Base-by-base conservation (phyloP, 805 yeast genomes). In the Hanseniaspora lachancei region DNA sequence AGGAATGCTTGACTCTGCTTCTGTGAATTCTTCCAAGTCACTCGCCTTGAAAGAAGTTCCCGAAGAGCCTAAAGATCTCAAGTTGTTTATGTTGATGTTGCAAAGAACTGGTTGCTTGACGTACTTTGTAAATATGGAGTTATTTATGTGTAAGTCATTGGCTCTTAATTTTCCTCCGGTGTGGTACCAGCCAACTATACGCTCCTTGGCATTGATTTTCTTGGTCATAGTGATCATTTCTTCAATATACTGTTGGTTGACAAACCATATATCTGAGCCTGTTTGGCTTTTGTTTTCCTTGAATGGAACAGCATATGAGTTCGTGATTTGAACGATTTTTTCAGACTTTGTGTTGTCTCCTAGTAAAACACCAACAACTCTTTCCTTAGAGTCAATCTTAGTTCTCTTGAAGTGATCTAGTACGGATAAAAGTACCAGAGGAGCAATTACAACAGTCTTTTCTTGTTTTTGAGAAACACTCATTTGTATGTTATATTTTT, bases 111-210 rank as follows among this genome's bases (percentile, higher is more conserved):
- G 97, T 29, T 61, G 61, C 59, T 84, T 80, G 0, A 89, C 80
- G 68, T 89, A 91, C 62, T 79, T 82, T 68, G 84, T 89, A 74
- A 93, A 89, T 54, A 84, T 71, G 61, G 93, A 96, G 34, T 55
- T 55, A 67, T 91, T 91, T 64, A 93, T 93, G 66, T 85, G 86
- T 60, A 93, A 74, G 67, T 93, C 99, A 16, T 95, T 83, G 1
- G 89, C 78, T 63, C 80, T 82, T 61, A 95, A 77, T 68, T 89
- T 89, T 20, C 97, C 97, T 5, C 98, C 99, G 9, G 96, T 84
- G 70, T 93, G 99, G 68, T 93, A 93, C 99, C 99, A 93, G n/a
- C 99, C 99, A 66, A 93, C 82, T 49, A 93, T 76, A 67, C 81
- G 86, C 69, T 93, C 99, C 71, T 87, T 89, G 20, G 99, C 99